Evolutionary conservation across 805 yeast genomes (phyloP).

Genomic region (Crinitomyces ghanaensis): DNA sequence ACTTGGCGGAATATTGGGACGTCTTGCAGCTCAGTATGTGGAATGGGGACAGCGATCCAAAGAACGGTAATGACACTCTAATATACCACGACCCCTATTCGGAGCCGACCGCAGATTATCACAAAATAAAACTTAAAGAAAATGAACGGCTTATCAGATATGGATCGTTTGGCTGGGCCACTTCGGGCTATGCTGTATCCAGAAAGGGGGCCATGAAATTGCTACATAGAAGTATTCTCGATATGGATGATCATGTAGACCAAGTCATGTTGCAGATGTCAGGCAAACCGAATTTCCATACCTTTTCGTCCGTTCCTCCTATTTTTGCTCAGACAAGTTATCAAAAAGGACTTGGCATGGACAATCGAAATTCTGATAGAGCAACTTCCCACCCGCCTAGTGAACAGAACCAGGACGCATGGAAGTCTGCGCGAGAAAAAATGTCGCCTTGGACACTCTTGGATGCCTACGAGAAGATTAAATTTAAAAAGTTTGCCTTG

Average conservation of each 20-base stretch:
- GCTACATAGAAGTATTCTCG: conserved; percentile 7
- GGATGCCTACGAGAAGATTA: too few relatives aligned
- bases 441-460: too few relatives aligned
- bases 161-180: conserved; percentile 8
- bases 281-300: conserved; percentile 4
- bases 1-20: conserved; percentile 10
- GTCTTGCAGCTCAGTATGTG: conserved; percentile 9
- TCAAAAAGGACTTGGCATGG: conserved; percentile 8
- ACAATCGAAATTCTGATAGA: conserved; percentile 6
- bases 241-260: conserved; percentile 9
- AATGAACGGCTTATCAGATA: conserved; percentile 2
- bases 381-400: too few relatives aligned
- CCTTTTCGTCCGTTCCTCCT: conserved; percentile 8
- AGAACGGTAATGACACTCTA: conserved; percentile 4
- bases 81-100: conserved; percentile 3
- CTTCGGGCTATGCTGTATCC: conserved; percentile 11
- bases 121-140: conserved; percentile 3
- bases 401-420: too few relatives aligned
- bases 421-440: too few relatives aligned
- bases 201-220: conserved; percentile 10
- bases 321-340: conserved; percentile 8
- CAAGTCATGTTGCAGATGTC: conserved; percentile 5
- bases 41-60: too few relatives aligned
- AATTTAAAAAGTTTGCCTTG: too few relatives aligned
- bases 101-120: conserved; percentile 9